phyloP scores from a whole-genome alignment of 2,329 filamentous ascomycete genomes.

The Penicillium corylophilum region DNA sequence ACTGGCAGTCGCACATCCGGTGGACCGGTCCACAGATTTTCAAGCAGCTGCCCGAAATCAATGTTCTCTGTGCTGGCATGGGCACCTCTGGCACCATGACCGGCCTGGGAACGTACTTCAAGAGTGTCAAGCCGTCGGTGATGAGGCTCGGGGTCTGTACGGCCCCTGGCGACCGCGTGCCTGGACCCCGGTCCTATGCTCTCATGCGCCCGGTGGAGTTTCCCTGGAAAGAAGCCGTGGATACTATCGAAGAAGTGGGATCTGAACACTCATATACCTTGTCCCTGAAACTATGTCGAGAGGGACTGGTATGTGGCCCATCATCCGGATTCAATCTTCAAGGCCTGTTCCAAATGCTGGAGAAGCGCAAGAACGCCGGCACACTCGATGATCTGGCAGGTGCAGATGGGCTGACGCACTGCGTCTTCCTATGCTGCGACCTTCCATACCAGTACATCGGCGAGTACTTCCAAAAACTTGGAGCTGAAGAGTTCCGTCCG shows the following conservation, averaged over 20 bases:
- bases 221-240: conserved; percentile 58
- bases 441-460: conserved; percentile 63
- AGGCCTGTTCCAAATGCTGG: conserved; percentile 53
- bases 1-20: conserved; percentile 49
- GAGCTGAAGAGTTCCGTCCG: conserved; percentile 48
- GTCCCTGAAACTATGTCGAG: conserved; percentile 56
- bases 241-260: conserved; percentile 57
- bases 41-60: conserved; percentile 57
- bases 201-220: conserved; percentile 55
- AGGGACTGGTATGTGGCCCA: conserved; percentile 61
- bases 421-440: conserved; percentile 63
- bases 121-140: conserved; percentile 44
- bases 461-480: conserved; percentile 60
- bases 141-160: conserved; percentile 53
- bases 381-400: conserved; percentile 48
- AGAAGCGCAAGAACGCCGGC: conserved; percentile 49
- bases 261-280: conserved; percentile 55
- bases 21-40: conserved; percentile 62
- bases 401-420: conserved; percentile 49
- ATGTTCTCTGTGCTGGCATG: conserved; percentile 57
- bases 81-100: conserved; percentile 57
- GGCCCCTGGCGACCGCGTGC: conserved; percentile 56
- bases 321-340: conserved; percentile 60
- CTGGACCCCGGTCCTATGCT: conserved; percentile 57
- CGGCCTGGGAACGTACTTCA: conserved; percentile 53